A percentile compares a stretch with the other conserved stretches of the same genome.
Evolutionary conservation across 2,329 filamentous ascomycete genomes (phyloP).

Genomic region (Ophiostoma piceae): DNA sequence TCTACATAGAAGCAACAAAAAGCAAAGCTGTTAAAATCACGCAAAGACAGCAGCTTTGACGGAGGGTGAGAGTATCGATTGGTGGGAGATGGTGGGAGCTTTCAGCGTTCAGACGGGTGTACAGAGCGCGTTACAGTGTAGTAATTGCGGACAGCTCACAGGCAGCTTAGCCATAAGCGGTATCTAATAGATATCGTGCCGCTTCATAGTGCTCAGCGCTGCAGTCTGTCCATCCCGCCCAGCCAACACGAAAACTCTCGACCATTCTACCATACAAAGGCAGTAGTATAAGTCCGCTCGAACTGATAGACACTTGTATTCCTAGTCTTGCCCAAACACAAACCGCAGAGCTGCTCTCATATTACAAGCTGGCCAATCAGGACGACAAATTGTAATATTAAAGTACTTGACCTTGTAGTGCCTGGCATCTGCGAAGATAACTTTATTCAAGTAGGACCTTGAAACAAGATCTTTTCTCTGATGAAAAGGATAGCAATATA

Average conservation of each 20-base stretch:
- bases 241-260: not conserved
- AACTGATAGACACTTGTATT: not conserved
- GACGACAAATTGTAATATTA: not conserved
- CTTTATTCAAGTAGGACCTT: not conserved
- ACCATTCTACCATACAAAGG: not conserved
- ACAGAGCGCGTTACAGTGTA: too few relatives aligned
- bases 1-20: not conserved
- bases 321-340: not conserved
- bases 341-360: not conserved
- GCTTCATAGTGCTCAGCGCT: not conserved
- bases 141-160: not conserved
- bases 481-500: not conserved
- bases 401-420: not conserved
- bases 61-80: not conserved
- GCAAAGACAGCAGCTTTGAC: not conserved
- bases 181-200: not conserved
- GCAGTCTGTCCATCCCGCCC: not conserved
- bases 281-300: not conserved
- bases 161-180: too few relatives aligned
- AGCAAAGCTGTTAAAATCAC: not conserved
- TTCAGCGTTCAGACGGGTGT: too few relatives aligned
- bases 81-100: not conserved
- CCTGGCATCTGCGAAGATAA: not conserved
- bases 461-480: not conserved
- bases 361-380: not conserved